Evolutionary conservation across 345 rosid species (phyloP), one percentile per base, ranked within the genome.

Genomic region (Brassica incana): DNA sequence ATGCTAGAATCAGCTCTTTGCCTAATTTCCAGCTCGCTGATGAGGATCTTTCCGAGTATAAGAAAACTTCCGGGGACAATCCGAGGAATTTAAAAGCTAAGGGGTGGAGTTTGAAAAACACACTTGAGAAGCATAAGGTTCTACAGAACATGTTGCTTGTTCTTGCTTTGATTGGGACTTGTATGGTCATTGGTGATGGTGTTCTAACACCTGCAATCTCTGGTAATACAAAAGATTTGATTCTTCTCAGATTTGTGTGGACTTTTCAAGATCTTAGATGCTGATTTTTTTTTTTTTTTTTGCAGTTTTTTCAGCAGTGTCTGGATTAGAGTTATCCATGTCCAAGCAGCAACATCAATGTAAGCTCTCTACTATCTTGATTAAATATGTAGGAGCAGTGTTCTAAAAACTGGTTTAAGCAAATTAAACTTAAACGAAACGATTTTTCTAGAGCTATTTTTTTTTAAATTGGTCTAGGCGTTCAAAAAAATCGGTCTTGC

Each of bases 121-220:
- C 87, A 16, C 25, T 92, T 29, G 97, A 92, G 87, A 90, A 84
- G 81, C 78, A 85, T 82, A 89, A 80, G 85, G 71, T 92, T 29
- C 54, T 89, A 76, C 97, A 90, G 78, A 89, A 79, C 56, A 77
- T 89, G 81, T 85, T 92, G 86, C 96, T 92, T 72, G 78, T 89
- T 48, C 81, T 92, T 85, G 88, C 95, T 80, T 72, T 92, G 85
- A 87, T 92, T 77, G 97, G 97, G 65, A 88, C 97, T 72, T 92
- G 96, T 83, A 92, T 92, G 97, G 96, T 92, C 74, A 90, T 90
- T 77, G 97, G 97, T 36, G 97, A 92, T 85, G 97, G 97, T n/a
- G 92, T 92, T 67, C 87, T 92, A 7, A 92, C 97, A 20, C 97
- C 97, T 6, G 92, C 97, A 60, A 83, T 92, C 82, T 92, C 97